Percentiles rank a stretch among this genome's conserved stretches.
These are phyloP conservation scores for Furcasterigmium sp. DNA, from an alignment of 2,329 filamentous ascomycete genomes.

Conservation along the genomic window DNA sequence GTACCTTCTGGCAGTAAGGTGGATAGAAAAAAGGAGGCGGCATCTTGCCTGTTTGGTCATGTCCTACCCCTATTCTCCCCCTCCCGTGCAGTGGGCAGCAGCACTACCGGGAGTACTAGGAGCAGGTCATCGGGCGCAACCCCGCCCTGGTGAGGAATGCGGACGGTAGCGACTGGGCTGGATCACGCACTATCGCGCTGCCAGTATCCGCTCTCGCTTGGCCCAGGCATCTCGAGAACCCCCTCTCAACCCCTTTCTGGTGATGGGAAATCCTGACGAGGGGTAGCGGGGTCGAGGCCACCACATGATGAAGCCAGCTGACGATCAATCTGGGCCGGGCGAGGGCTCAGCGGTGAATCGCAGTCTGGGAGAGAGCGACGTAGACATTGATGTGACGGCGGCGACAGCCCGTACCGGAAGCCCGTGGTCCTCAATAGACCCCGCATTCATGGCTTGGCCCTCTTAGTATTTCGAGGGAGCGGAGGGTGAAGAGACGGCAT, in stretches of 20 bases:
- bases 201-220: not conserved
- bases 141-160: not conserved
- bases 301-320: not conserved
- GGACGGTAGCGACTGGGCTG: not conserved
- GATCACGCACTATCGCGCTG: not conserved
- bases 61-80: not conserved
- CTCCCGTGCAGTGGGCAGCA: not conserved
- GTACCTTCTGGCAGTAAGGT: no score
- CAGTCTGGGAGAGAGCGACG: no score
- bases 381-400: no score
- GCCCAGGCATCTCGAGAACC: no score
- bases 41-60: not conserved
- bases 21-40: no score
- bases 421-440: no score
- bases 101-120: not conserved
- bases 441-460: no score
- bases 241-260: not conserved
- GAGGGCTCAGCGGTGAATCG: not conserved
- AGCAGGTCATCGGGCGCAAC: not conserved
- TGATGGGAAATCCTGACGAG: not conserved
- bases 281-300: not conserved
- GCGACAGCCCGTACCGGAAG: no score
- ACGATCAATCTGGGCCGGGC: not conserved
- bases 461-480: no score
- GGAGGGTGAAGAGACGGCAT: no score